Evolutionary conservation across 2,329 filamentous ascomycete genomes (phyloP).

Genomic region (Phoma herbarum): DNA sequence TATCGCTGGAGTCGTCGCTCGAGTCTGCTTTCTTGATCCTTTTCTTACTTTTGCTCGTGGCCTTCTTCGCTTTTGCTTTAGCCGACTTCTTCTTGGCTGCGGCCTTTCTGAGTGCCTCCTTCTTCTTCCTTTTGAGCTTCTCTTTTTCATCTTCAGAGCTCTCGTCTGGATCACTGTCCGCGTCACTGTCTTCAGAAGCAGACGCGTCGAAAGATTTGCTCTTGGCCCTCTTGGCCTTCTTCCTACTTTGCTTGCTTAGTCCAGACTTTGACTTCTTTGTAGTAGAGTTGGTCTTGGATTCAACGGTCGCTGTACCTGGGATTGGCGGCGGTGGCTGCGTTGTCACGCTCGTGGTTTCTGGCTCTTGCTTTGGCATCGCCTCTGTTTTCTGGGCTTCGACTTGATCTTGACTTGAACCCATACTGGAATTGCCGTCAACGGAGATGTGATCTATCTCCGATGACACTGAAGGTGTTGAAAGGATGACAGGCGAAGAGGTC

Average conservation of each 20-base stretch:
- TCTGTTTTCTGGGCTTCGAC: conserved; percentile 20
- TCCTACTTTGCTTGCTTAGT: conserved; percentile 24
- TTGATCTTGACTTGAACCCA: conserved; percentile 28
- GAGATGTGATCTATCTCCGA: conserved; percentile 32
- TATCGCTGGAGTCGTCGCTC: conserved; percentile 28
- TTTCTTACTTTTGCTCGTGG: conserved; percentile 22
- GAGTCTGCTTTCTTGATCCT: conserved; percentile 31
- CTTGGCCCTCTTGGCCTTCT: conserved; percentile 31
- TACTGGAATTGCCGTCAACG: conserved; percentile 24
- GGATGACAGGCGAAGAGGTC: conserved; percentile 35
- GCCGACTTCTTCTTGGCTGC: conserved; percentile 30
- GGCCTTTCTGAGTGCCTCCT: conserved; percentile 21
- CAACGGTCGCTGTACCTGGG: conserved; percentile 11
- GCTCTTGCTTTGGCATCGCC: conserved; percentile 1
- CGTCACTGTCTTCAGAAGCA: conserved; percentile 39
- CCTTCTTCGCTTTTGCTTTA: conserved; percentile 31
- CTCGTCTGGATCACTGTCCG: conserved; percentile 31
- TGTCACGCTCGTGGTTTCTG: not conserved
- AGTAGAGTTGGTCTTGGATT: conserved; percentile 1
- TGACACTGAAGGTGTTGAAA: conserved; percentile 36
- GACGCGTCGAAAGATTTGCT: conserved; percentile 24
- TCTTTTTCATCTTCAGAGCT: conserved; percentile 34
- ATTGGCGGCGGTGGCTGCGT: not conserved
- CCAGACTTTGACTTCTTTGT: conserved; percentile 1
- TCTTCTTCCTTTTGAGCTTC: conserved; percentile 34